Base-by-base conservation (phyloP, 1,284 basidiomycete genomes). In the Apiotrichum porosum region DNA sequence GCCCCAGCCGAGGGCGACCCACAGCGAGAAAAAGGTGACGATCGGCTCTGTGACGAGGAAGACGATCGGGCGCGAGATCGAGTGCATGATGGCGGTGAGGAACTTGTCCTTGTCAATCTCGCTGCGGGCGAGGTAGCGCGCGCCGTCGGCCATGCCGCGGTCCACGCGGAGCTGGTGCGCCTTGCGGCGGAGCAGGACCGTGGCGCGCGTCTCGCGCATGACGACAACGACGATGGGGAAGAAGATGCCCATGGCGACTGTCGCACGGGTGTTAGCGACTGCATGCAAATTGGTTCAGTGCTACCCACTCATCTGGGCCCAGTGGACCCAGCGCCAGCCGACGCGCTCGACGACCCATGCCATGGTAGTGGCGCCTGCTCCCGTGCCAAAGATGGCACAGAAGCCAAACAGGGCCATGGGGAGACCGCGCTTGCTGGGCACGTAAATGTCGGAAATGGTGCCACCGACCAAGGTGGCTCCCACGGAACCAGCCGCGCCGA, bases 301-400 rank as follows among this genome's bases (percentile, higher is more conserved):
- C 22, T 21, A 62, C 63, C 37, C 38, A 61, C 83, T 85, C 63
- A 82, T 75, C 55, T 84, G 80, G 22, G 87, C 78, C 85, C 85
- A 88, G 67, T 87, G 81, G 14, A 88, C 86, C 86, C 86, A 88
- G 35, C 84, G 76, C 86, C 87, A 89, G 47, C 77, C 75, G 28
- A 88, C 63, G 13, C 71, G 72, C 61, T 81, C 78, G 49, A 83
- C 80, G 61, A 81, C 78, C 80, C 81, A 86, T 3, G 82, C 83
- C 6, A 81, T 78, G 18, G 78, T 73, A 0, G 84, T 71, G 2
- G 84, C 81, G 3, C 84, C 86, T 1, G 86, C 49, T 1, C 83
- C 84, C 0, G 80, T 81, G 1, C 79, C 80, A 18, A 76, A 78
- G 19, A 86, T 68, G 0, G 80, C 81, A 18, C 75, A 72, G 2